Evolutionary conservation across 2,329 filamentous ascomycete genomes (phyloP).

Genomic region (Chrysoporthe austroafricana): DNA sequence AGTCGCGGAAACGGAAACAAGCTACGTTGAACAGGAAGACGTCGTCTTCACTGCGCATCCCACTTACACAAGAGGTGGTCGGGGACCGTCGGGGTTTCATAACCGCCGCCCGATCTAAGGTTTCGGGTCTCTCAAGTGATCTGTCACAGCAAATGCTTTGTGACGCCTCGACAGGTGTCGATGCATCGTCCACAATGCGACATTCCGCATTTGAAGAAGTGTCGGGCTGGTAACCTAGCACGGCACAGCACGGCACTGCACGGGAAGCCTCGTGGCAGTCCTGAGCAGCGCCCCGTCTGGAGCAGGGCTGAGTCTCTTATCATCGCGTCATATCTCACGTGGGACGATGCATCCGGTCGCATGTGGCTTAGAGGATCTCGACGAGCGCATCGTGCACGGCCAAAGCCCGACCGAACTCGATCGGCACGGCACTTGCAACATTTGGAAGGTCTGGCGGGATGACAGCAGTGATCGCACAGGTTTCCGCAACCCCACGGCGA

Average conservation of each 20-base stretch:
- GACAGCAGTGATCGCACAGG: not conserved
- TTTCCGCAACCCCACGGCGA: not conserved
- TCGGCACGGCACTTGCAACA: conserved; percentile 8
- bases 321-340: conserved; percentile 4
- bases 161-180: not conserved
- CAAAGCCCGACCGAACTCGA: not conserved
- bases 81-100: conserved; percentile 2
- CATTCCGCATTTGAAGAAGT: conserved; percentile 4
- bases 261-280: conserved; percentile 3
- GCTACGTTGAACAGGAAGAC: not conserved
- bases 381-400: not conserved
- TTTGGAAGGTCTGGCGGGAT: conserved; percentile 2
- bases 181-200: not conserved
- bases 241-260: not conserved
- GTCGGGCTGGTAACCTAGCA: not conserved
- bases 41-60: not conserved
- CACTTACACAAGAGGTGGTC: not conserved
- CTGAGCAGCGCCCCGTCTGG: not conserved
- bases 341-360: not conserved
- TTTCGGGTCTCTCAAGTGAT: not conserved
- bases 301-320: not conserved
- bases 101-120: not conserved
- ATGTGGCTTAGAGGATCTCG: not conserved
- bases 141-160: not conserved
- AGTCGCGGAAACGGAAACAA: not conserved